A percentile compares a stretch with the other conserved stretches of the same genome.
phyloP scores from a whole-genome alignment of 1,139 yeast genomes.

The Taphrina betulina region DNA sequence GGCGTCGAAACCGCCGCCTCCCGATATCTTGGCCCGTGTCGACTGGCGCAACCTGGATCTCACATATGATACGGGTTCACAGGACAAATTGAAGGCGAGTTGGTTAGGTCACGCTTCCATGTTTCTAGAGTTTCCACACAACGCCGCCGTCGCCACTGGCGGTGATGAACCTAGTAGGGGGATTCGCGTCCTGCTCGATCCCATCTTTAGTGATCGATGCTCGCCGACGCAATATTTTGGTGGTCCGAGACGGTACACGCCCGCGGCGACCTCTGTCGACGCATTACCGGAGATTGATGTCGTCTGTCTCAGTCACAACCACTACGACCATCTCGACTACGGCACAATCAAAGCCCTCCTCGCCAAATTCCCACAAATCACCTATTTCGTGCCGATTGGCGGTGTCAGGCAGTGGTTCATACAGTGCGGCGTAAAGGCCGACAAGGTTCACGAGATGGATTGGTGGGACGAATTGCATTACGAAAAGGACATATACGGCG shows the following conservation, averaged over 20 bases:
- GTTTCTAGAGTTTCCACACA: conserved; percentile 36
- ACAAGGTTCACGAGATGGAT: conserved; percentile 61
- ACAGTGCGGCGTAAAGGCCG: conserved; percentile 54
- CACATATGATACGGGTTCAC: background rate
- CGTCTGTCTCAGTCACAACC: conserved; percentile 85
- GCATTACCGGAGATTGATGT: conserved; percentile 67
- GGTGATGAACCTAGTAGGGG: conserved; percentile 18
- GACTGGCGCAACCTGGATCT: conserved; percentile 19
- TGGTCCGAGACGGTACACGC: conserved; percentile 74
- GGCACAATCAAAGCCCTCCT: conserved; percentile 30
- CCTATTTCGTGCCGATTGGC: conserved; percentile 62
- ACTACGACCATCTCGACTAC: conserved; percentile 43
- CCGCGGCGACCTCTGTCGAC: conserved; percentile 63
- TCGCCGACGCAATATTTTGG: conserved; percentile 57
- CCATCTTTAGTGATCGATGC: conserved; percentile 35
- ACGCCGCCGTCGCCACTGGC: conserved; percentile 2
- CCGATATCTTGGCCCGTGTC: conserved; percentile 14
- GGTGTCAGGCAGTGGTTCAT: conserved; percentile 67
- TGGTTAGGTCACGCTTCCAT: conserved; percentile 38
- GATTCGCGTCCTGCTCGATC: conserved; percentile 36
- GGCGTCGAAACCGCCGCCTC: conserved; percentile 5
- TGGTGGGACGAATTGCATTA: conserved; percentile 78
- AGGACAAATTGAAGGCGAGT: conserved; percentile 32
- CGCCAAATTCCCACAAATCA: conserved; percentile 27
- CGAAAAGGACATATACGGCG: background rate